Evolutionary conservation across 2,329 filamentous ascomycete genomes (phyloP), one percentile per base, ranked within the genome.

Genomic region (Penicillium sp.): DNA sequence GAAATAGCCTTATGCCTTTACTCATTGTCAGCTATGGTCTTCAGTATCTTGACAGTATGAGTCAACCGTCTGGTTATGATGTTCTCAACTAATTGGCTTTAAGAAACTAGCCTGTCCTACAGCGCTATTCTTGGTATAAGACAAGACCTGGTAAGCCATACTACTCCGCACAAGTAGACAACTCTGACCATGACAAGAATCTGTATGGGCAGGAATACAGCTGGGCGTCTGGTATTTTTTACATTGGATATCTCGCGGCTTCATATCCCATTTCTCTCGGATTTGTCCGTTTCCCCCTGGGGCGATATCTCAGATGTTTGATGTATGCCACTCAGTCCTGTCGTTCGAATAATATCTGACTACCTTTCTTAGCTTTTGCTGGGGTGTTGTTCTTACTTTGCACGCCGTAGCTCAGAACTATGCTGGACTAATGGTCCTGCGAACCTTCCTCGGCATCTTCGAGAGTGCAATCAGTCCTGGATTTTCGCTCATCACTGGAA

Each of bases 371-470:
- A 69, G 64, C 9, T 63, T 69, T 35, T 38, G 69, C 15, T 71
- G 79, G 70, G 74, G 74, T 11, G 61, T 75, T 3, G 53, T 77
- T 19, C 69, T 77, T 19, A 66, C 62, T 2, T 50, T 67, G 3
- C 64, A 68, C 21, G 74, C 76, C 2, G 73, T 75, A 17, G 68
- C 73, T 13, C 70, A 68, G 29, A 71, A 75, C 61, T 79, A 74
- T 61, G 68, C 62, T 11, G 75, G 73, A 2, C 68, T 80, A 15
- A 74, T 80, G 67, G 69, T 73, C 5, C 72, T 78, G 29, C 69
- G 79, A 35, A 76, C 78, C 54, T 73, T 81, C 52, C 73, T 80
- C 38, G 78, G 79, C 7, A 72, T 75, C 3, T 77, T 79, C 45
- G 79, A 81, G 66, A 74, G 68, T 30, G 70, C 69, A 23, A 71